A percentile compares a stretch with the other conserved stretches of the same genome.
These are phyloP conservation scores for Podochytrium sp. DNA, from an alignment of 192 early-diverging fungal genomes.

Conservation along the genomic window DNA sequence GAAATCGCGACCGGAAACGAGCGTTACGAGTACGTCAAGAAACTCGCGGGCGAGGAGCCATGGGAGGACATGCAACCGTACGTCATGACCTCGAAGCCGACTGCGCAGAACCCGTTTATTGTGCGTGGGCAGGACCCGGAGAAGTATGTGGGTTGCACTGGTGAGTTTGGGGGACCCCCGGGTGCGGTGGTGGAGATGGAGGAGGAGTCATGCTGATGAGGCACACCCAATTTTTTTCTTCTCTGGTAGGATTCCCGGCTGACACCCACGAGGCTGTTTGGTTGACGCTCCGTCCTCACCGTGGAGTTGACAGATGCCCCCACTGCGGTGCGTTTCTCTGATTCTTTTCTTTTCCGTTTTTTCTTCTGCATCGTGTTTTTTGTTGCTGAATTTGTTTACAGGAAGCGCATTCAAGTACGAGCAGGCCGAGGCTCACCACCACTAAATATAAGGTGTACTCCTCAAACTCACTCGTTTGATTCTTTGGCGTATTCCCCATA, in stretches of 20 bases:
- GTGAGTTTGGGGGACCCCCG: conserved; percentile 66
- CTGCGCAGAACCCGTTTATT: conserved; percentile 83
- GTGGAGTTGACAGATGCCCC: conserved; percentile 89
- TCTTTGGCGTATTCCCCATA: too few species aligned
- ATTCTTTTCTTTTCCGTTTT: neutral
- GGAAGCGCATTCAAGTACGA: conserved; percentile 38
- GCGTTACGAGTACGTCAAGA: conserved; percentile 85
- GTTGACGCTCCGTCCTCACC: conserved; percentile 82
- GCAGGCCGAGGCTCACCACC: conserved; percentile 32
- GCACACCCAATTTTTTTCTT: neutral
- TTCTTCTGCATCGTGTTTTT: neutral
- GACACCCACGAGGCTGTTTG: conserved; percentile 93
- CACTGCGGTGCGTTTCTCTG: conserved; percentile 80
- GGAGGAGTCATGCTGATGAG: neutral
- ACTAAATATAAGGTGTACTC: too few species aligned
- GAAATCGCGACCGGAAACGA: conserved; percentile 90
- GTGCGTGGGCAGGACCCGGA: conserved; percentile 79
- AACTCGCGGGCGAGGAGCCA: conserved; percentile 84
- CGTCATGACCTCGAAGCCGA: conserved; percentile 72
- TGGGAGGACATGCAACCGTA: conserved; percentile 86
- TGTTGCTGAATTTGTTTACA: conserved; percentile 5
- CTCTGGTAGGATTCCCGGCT: conserved; percentile 90
- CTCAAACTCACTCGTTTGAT: too few species aligned
- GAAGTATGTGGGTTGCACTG: conserved; percentile 92
- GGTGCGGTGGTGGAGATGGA: too few species aligned